Evolutionary conservation across 2,329 filamentous ascomycete genomes (phyloP), one percentile per base, ranked within the genome.

Genomic region (Bipolaris bicolor): DNA sequence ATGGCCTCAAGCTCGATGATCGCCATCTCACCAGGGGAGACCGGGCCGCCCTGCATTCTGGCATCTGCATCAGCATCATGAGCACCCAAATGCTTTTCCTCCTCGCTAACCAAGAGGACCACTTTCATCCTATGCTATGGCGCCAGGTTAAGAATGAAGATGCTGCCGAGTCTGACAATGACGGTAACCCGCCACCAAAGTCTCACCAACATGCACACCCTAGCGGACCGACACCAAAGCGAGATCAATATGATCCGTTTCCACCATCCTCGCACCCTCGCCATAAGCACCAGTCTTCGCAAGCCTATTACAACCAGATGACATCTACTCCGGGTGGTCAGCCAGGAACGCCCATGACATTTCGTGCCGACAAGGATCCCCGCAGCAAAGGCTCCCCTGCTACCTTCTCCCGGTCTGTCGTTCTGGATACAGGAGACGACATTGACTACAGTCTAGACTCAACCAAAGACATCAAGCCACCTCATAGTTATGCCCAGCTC

Each of bases 11-110:
- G 69, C 82, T 98, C 20, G 91, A 99, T 74, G 91, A 91, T 59
- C 79, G 80, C 49, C 81, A 85, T 18, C 79, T 96, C 54, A 90
- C 90, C 69, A 83, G 88, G 49, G 89, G 89, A 11, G 80, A 84
- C 37, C 83, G 86, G 34, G 84, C 86, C 33, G 80, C 86, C 29
- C 83, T 99, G 24, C 86, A 87, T 40, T 97, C 93, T 68, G 95
- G 95, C 56, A 89, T 94, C 73, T 91, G 98, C 41, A 88, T 99
- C 56, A 92, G 97, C 71, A 91, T 98, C 71, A 90, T 90, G 67
- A 91, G 91, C 51, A 90, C 95, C 1, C 94, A 99, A 80, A 99
- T 99, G 95, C 94, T 98, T 83, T 99, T 99, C 77, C 91, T 97
- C 46, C 86, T 96, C n/a, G 94, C 95, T 0, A 87, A 86, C 22